These are phyloP conservation scores for Thelephora ganbajun DNA, from an alignment of 768 basidiomycete species.

Conservation along the genomic window DNA sequence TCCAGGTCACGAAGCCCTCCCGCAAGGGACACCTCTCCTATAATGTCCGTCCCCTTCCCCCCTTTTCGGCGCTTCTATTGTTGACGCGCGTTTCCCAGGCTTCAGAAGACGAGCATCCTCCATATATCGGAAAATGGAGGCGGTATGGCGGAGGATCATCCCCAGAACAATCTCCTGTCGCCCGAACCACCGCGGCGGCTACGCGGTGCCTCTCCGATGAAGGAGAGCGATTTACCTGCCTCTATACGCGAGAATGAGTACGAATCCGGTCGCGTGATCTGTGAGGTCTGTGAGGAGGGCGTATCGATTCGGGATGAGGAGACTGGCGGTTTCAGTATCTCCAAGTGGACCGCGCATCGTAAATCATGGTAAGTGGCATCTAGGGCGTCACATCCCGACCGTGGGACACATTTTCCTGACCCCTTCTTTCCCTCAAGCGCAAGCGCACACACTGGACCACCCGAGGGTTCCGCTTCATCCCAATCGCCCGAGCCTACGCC, in stretches of 20 bases:
- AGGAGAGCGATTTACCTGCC: conserved; percentile 4
- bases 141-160: too few relatives aligned
- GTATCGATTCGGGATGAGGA: conserved; percentile 57
- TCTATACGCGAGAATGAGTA: conserved; percentile 34
- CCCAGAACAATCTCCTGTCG: too few relatives aligned
- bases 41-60: not conserved
- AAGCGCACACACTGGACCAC: too few relatives aligned
- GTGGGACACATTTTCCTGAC: not conserved
- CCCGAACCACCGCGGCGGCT: not conserved
- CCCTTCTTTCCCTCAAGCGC: not conserved
- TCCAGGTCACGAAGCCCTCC: too few relatives aligned
- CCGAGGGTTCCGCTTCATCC: too few relatives aligned
- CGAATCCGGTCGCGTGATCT: conserved; percentile 49
- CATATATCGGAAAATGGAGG: too few relatives aligned
- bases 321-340: conserved; percentile 48
- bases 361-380: conserved; percentile 34
- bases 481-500: not conserved
- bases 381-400: not conserved
- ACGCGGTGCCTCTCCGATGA: conserved; percentile 7
- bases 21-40: not conserved
- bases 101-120: too few relatives aligned
- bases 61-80: not conserved
- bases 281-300: conserved; percentile 44
- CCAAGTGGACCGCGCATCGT: conserved; percentile 57
- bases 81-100: too few relatives aligned